Conservation (phyloP, 176 grass and related monocot genomes). For the Themeda triandra region DNA sequence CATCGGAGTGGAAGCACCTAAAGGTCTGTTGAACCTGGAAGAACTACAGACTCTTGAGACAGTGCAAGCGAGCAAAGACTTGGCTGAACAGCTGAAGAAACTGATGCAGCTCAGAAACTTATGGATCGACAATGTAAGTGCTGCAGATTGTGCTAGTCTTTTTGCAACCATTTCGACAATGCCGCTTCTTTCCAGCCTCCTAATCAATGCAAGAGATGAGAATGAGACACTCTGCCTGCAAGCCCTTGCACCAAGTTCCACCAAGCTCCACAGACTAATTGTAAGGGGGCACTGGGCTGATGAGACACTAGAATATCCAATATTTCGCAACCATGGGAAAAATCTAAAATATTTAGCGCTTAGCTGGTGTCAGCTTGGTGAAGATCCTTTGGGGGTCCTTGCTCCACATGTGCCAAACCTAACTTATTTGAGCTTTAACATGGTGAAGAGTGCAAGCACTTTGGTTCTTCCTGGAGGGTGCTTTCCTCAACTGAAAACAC, state of each 20-base stretch:
- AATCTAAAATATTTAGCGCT: constrained; percentile 1
- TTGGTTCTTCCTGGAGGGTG: constrained; percentile 22
- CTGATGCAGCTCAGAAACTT: constrained; percentile 18
- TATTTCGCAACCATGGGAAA: constrained; percentile 1
- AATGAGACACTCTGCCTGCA: constrained; percentile 13
- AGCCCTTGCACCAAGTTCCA: background rate
- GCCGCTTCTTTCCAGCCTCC: constrained; percentile 30
- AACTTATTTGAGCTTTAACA: background rate
- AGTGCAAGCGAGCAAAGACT: constrained; percentile 1
- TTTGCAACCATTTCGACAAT: background rate
- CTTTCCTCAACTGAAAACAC: constrained; percentile 16
- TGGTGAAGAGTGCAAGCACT: background rate
- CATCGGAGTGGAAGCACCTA: constrained; percentile 25
- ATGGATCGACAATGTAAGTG: constrained; percentile 28
- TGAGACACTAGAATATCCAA: background rate
- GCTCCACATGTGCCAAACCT: background rate
- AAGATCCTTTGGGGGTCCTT: background rate
- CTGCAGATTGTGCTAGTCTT: background rate
- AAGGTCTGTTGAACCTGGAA: constrained; percentile 16
- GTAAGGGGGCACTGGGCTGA: background rate
- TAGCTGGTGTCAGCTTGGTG: background rate
- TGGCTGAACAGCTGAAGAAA: constrained; percentile 35
- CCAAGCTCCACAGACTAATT: constrained; percentile 12
- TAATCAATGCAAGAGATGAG: constrained; percentile 22
- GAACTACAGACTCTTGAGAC: constrained; percentile 46